Evolutionary conservation across 257 asterid species (phyloP).

Genomic region (Nicotiana attenuata): DNA sequence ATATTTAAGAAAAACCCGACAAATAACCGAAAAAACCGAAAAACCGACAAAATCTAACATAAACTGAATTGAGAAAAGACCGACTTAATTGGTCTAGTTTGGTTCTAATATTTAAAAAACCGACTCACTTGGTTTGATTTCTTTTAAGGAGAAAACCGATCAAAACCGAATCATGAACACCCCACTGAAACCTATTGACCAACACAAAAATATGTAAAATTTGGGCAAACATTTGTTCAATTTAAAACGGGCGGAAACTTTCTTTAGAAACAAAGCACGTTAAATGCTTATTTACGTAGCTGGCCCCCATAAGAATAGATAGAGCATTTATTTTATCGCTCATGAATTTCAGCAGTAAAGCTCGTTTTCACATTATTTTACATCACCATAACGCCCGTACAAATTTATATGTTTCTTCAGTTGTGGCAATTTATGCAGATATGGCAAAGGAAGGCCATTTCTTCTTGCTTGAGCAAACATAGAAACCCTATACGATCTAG

Average conservation of each 20-base stretch:
- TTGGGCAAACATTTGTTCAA: background rate
- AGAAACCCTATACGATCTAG: background rate
- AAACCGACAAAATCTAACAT: no score
- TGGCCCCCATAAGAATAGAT: background rate
- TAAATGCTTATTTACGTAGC: background rate
- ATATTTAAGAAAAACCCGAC: no score
- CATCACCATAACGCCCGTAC: background rate
- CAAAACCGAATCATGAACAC: no score
- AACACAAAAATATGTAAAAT: background rate
- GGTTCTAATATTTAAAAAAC: no score
- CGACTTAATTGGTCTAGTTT: no score
- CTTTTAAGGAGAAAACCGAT: no score
- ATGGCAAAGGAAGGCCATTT: background rate
- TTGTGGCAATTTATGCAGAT: background rate
- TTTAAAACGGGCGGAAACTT: background rate
- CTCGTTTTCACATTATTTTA: background rate
- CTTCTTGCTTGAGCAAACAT: background rate
- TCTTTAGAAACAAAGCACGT: background rate
- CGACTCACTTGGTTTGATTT: no score
- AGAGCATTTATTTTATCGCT: background rate
- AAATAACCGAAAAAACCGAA: no score
- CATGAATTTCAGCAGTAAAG: background rate
- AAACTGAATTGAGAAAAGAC: no score
- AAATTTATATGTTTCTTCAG: background rate
- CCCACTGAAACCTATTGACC: background rate